Conservation (phyloP, 441 rosid genomes). For the Sinapis alba region DNA sequence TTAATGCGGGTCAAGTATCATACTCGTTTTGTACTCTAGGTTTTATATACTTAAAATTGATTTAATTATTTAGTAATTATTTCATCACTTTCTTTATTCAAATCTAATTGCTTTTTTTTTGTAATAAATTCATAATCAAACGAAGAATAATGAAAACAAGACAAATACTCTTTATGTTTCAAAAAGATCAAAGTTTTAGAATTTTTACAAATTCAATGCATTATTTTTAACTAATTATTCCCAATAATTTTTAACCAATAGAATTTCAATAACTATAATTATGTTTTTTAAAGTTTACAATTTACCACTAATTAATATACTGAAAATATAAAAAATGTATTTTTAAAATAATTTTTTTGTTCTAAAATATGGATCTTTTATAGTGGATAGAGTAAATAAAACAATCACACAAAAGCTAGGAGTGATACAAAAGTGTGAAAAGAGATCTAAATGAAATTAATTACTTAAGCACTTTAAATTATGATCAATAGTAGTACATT, state of each 20-base stretch:
- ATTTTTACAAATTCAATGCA: no score
- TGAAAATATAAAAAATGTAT: no score
- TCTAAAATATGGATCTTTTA: no score
- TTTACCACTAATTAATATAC: no score
- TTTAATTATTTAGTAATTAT: background rate
- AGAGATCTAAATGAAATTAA: background rate
- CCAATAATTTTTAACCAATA: no score
- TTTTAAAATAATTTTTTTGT: no score
- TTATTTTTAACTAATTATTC: no score
- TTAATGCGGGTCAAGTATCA: conserved; percentile 28
- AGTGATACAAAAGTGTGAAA: background rate
- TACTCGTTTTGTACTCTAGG: conserved; percentile 21
- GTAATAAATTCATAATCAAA: background rate
- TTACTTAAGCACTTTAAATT: background rate
- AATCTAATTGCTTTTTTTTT: background rate
- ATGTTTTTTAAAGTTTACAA: no score
- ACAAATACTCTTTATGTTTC: no score
- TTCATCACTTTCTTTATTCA: background rate
- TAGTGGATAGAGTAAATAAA: no score
- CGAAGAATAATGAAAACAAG: background rate
- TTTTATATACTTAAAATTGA: background rate
- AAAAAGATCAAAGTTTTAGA: no score
- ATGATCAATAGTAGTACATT: background rate
- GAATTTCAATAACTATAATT: no score
- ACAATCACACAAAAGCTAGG: background rate